Evolutionary conservation across 306 rosid species (phyloP).

Genomic region (Quillaja saponaria): DNA sequence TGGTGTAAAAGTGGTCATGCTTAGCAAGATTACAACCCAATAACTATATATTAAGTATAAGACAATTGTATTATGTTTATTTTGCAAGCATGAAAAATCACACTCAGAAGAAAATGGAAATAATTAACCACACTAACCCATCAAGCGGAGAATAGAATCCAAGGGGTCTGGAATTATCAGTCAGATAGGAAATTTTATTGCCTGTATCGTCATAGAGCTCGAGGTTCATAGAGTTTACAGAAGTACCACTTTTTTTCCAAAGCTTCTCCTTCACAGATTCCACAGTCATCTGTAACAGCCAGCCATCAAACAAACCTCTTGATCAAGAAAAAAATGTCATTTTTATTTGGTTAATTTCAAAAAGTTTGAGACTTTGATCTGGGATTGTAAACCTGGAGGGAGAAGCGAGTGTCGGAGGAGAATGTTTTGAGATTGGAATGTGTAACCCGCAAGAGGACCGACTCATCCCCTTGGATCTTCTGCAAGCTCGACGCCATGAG

Average conservation of each 20-base stretch:
- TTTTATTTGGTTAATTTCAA: neutral
- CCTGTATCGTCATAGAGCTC: slow-evolving; percentile 54
- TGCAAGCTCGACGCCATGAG: slow-evolving; percentile 50
- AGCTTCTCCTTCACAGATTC: slow-evolving; percentile 58
- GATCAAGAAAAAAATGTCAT: no score
- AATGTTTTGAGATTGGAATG: slow-evolving; percentile 58
- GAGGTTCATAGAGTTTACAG: slow-evolving; percentile 50
- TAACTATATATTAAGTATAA: no score
- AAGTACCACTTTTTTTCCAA: slow-evolving; percentile 58
- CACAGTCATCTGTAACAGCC: slow-evolving; percentile 35
- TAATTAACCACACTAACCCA: slow-evolving; percentile 32
- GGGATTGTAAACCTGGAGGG: slow-evolving; percentile 38
- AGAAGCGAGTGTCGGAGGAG: slow-evolving; percentile 55
- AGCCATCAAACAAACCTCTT: neutral
- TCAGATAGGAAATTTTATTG: slow-evolving; percentile 44
- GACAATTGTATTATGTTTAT: neutral
- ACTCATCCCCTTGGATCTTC: slow-evolving; percentile 50
- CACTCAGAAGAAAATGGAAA: neutral
- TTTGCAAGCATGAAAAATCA: neutral
- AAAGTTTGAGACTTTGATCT: neutral
- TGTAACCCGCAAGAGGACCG: slow-evolving; percentile 45
- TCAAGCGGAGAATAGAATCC: slow-evolving; percentile 55
- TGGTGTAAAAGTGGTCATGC: no score
- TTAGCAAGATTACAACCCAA: no score
- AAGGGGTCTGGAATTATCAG: slow-evolving; percentile 45